Percentiles rank a stretch among this genome's conserved stretches.
Evolutionary conservation across 345 rosid genomes (phyloP).

Genomic region (Euclidium syriacum): DNA sequence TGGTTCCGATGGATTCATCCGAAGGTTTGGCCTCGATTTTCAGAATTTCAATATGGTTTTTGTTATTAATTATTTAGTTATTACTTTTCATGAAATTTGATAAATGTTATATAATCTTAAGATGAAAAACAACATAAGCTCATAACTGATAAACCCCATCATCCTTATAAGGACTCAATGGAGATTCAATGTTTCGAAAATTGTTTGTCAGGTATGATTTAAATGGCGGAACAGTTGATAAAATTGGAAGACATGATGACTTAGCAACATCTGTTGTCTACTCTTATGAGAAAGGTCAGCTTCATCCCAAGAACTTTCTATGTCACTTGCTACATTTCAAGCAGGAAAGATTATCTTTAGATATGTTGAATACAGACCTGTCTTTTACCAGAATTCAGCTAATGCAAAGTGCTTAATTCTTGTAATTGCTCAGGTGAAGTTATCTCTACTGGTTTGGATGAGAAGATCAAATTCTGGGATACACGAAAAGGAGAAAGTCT

Average conservation of each 20-base stretch:
- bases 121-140: not conserved
- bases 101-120: not conserved
- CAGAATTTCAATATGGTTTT: not conserved
- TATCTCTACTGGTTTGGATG: slow-evolving; percentile 76
- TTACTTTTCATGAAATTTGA: not conserved
- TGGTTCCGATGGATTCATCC: slow-evolving; percentile 70
- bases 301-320: not conserved
- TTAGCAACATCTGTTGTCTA: slow-evolving; percentile 57
- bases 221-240: slow-evolving; percentile 38
- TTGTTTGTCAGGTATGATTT: slow-evolving; percentile 56
- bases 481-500: slow-evolving; percentile 34
- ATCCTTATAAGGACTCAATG: not conserved
- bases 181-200: not conserved
- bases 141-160: not conserved
- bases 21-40: slow-evolving; percentile 50
- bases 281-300: slow-evolving; percentile 62
- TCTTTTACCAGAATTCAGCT: not conserved
- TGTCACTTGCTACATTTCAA: not conserved
- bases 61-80: not conserved
- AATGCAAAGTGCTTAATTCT: not conserved
- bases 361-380: not conserved
- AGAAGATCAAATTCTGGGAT: slow-evolving; percentile 70
- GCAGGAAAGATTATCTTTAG: not conserved
- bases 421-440: slow-evolving; percentile 44
- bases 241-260: slow-evolving; percentile 65